Evolutionary conservation across 2,329 filamentous ascomycete species (phyloP).

Genomic region (Metarhizium album): DNA sequence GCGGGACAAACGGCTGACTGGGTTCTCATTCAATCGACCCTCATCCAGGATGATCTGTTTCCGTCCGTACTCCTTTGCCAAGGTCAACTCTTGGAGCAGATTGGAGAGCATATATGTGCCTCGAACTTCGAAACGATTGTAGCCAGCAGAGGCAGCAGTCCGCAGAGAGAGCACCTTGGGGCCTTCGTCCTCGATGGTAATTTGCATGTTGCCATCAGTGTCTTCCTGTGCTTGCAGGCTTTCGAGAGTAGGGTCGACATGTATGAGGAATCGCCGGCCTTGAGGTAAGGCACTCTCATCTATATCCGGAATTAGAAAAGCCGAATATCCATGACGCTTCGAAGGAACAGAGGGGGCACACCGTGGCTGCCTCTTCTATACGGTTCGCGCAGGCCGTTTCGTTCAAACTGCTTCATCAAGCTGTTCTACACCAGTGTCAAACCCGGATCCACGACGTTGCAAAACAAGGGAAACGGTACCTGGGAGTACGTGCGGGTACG

Average conservation of each 20-base stretch:
- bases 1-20: conserved; percentile 75
- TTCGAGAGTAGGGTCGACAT: conserved; percentile 75
- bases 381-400: conserved; percentile 40
- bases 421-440: conserved; percentile 36
- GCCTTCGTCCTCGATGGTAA: conserved; percentile 91
- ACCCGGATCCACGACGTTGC: not conserved
- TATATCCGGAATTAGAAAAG: conserved; percentile 25
- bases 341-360: conserved; percentile 16
- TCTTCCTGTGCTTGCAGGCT: conserved; percentile 77
- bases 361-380: conserved; percentile 50
- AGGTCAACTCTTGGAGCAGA: conserved; percentile 83
- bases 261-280: conserved; percentile 68
- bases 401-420: conserved; percentile 41
- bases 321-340: not conserved
- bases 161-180: conserved; percentile 83
- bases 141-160: conserved; percentile 75
- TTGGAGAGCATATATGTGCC: conserved; percentile 98
- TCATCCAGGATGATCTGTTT: conserved; percentile 89
- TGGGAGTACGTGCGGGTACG: conserved; percentile 48
- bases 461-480: conserved; percentile 22
- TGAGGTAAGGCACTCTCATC: conserved; percentile 62
- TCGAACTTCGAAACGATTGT: conserved; percentile 80
- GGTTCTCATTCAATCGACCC: conserved; percentile 86
- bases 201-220: conserved; percentile 89
- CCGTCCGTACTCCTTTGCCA: conserved; percentile 83